These are phyloP conservation scores for Aspergillus spinulosporus DNA, from an alignment of 2,329 filamentous ascomycete species.

Conservation along the genomic window DNA sequence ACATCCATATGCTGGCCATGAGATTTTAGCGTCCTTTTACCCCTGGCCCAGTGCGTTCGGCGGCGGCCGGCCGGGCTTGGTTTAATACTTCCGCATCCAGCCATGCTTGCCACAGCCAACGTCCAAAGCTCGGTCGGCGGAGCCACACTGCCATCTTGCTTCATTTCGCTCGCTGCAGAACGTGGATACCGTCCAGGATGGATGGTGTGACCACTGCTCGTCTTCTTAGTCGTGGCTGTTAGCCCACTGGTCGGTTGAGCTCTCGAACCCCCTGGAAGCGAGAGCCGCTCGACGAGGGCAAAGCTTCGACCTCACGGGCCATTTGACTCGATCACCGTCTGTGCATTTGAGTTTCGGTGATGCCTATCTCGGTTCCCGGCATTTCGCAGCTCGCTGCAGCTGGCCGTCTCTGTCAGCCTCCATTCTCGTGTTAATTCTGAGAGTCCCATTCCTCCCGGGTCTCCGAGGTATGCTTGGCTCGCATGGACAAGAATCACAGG, in stretches of 20 bases:
- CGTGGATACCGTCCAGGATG: background rate
- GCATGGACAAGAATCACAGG: slow-evolving; percentile 2
- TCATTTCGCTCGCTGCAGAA: background rate
- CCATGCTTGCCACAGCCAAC: background rate
- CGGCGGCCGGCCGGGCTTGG: background rate
- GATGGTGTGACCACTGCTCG: background rate
- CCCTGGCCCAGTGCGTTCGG: slow-evolving; percentile 26
- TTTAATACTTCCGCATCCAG: slow-evolving; percentile 7
- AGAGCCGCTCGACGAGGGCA: background rate
- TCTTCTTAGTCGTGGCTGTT: background rate
- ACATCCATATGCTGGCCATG: background rate
- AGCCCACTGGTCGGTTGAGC: background rate
- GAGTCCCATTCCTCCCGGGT: background rate
- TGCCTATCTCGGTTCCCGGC: slow-evolving; percentile 7
- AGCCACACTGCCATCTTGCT: background rate
- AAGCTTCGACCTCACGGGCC: slow-evolving; percentile 10
- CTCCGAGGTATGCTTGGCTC: slow-evolving; percentile 5
- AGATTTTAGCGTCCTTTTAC: slow-evolving; percentile 19
- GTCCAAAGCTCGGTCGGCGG: slow-evolving; percentile 2
- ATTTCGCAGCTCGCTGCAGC: background rate
- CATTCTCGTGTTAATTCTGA: background rate
- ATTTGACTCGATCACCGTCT: slow-evolving; percentile 10
- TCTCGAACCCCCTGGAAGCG: background rate
- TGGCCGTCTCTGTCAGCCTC: slow-evolving; percentile 7
- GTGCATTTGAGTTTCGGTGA: slow-evolving; percentile 10